A percentile compares a stretch with the other conserved stretches of the same genome.
phyloP scores from a whole-genome alignment of 371 early-diverging fungal species.

The Batrachochytrium dendrobatidis region DNA sequence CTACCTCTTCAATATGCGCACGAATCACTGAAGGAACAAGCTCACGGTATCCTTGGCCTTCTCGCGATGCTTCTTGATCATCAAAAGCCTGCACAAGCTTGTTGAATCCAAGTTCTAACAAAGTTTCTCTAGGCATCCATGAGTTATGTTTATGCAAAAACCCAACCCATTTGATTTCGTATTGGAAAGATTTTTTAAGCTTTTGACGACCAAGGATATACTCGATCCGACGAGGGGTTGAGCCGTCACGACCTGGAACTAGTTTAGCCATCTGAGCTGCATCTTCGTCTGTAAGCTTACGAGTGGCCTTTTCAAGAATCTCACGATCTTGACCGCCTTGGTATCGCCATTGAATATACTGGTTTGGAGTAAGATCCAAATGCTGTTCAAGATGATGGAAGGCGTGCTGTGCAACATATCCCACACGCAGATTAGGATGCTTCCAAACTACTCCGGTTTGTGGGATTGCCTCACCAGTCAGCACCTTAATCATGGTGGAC shows the following conservation, averaged over 20 bases:
- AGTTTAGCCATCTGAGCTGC: slow-evolving; percentile 57
- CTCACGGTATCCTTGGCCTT: slow-evolving; percentile 60
- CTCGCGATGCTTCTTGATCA: slow-evolving; percentile 70
- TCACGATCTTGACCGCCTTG: slow-evolving; percentile 74
- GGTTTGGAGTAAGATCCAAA: slow-evolving; percentile 69
- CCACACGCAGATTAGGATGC: slow-evolving; percentile 69
- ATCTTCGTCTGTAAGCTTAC: slow-evolving; percentile 63
- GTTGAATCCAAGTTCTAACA: slow-evolving; percentile 64
- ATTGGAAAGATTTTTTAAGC: slow-evolving; percentile 74
- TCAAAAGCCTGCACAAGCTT: slow-evolving; percentile 72
- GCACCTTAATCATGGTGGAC: slow-evolving; percentile 58
- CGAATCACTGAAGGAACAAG: slow-evolving; percentile 58
- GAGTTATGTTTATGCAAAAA: slow-evolving; percentile 60
- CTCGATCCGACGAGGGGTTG: slow-evolving; percentile 58
- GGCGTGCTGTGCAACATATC: slow-evolving; percentile 85
- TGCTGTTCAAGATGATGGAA: slow-evolving; percentile 82
- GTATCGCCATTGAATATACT: slow-evolving; percentile 83
- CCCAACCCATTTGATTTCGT: slow-evolving; percentile 73
- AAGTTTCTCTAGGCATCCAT: slow-evolving; percentile 62
- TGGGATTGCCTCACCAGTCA: slow-evolving; percentile 64
- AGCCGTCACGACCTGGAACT: slow-evolving; percentile 24
- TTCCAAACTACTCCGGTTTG: slow-evolving; percentile 62
- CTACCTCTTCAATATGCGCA: slow-evolving; percentile 67
- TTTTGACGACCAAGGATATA: slow-evolving; percentile 64
- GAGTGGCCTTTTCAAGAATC: slow-evolving; percentile 66